Percentiles rank a stretch among this genome's conserved stretches.
These are phyloP conservation scores for Astrephomene gubernaculifera DNA, from an alignment of 139 green algal genomes.

Conservation along the genomic window DNA sequence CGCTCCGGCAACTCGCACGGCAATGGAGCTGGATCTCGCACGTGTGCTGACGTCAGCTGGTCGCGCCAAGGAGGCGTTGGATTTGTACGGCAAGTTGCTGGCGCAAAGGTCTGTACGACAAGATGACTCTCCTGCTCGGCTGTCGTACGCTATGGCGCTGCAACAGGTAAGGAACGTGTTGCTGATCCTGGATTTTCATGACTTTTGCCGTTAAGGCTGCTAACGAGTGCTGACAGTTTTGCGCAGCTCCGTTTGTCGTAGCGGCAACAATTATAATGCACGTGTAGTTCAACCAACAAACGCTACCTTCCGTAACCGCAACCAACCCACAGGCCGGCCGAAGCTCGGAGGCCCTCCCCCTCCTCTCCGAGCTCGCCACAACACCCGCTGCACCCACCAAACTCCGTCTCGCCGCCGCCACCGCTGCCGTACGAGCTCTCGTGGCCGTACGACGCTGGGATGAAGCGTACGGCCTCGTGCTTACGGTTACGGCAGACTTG, in stretches of 20 bases:
- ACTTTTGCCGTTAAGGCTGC: no score
- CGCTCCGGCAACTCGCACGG: background rate
- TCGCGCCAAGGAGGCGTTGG: conserved; percentile 14
- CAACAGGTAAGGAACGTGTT: conserved; percentile 51
- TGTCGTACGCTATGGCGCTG: conserved; percentile 46
- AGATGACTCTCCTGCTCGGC: conserved; percentile 19
- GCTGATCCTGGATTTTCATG: no score
- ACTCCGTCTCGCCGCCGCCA: conserved; percentile 19
- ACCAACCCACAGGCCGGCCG: conserved; percentile 2
- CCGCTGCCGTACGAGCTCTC: conserved; percentile 17
- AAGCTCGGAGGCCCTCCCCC: background rate
- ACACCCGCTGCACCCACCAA: background rate
- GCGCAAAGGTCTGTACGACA: conserved; percentile 1
- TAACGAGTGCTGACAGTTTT: no score
- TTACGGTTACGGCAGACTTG: conserved; percentile 14
- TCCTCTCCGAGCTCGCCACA: background rate
- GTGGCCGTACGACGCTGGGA: conserved; percentile 12
- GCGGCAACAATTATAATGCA: no score
- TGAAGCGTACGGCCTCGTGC: conserved; percentile 34
- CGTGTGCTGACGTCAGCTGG: conserved; percentile 27
- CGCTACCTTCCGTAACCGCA: no score
- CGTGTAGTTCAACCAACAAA: no score
- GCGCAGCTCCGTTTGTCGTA: no score
- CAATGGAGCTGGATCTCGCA: conserved; percentile 47
- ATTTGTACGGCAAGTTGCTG: conserved; percentile 7